A percentile compares a stretch with the other conserved stretches of the same genome.
These are phyloP conservation scores for Triticum dicoccoides DNA, from an alignment of 176 grass and related monocot genomes.

Conservation along the genomic window DNA sequence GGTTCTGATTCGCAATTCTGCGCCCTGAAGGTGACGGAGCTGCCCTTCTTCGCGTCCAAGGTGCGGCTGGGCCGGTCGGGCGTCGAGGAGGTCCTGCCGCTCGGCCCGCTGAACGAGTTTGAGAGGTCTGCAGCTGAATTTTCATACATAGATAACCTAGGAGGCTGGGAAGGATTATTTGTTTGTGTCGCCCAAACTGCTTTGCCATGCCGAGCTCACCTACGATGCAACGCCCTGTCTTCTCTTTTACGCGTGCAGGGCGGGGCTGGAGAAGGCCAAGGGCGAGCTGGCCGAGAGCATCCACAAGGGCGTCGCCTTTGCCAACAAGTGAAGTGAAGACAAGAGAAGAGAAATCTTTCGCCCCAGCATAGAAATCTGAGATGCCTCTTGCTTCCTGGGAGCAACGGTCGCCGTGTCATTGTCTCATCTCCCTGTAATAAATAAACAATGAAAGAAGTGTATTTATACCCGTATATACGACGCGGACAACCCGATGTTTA, in stretches of 20 bases:
- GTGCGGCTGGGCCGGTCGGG: constrained; percentile 62
- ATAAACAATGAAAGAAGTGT: no score
- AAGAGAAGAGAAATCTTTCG: no score
- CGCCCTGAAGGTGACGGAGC: constrained; percentile 55
- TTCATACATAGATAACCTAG: no score
- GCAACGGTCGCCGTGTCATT: no score
- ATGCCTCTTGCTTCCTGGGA: not conserved
- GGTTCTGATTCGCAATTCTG: not conserved
- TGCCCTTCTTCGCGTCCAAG: constrained; percentile 88
- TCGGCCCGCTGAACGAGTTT: constrained; percentile 74
- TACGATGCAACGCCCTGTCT: no score
- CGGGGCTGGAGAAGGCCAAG: not conserved
- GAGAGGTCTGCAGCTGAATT: constrained; percentile 49
- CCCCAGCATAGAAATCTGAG: not conserved
- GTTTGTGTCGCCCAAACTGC: no score
- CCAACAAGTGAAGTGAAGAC: not conserved
- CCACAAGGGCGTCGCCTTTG: not conserved
- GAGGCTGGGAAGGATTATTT: no score
- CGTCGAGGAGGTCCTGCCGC: constrained; percentile 70
- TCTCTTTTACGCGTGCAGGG: no score
- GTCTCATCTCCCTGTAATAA: no score
- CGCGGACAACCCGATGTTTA: not conserved
- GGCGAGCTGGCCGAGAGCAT: not conserved
- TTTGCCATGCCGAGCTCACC: no score
- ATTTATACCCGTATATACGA: not conserved